phyloP scores from a whole-genome alignment of 306 rosid genomes.

The Cicer chorassanicum region DNA sequence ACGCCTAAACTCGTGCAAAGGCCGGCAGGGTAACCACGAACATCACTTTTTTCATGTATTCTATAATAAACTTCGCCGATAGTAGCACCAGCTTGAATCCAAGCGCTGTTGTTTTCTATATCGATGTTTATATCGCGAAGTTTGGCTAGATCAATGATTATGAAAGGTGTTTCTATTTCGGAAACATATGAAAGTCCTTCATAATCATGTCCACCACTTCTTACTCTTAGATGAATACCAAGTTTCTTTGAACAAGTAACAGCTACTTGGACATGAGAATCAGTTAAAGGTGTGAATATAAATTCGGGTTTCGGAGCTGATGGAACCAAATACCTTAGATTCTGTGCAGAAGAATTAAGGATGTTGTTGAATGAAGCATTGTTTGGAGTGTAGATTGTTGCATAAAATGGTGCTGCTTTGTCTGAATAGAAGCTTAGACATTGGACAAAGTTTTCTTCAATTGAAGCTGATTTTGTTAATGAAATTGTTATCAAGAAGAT shows the following conservation, averaged over 20 bases:
- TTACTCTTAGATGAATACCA: conserved; percentile 60
- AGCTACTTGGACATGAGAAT: conserved; percentile 69
- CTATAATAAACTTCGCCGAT: conserved; percentile 77
- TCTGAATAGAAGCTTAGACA: conserved; percentile 56
- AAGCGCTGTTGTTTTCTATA: conserved; percentile 54
- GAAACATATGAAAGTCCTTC: conserved; percentile 87
- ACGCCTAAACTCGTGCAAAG: conserved; percentile 81
- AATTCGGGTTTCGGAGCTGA: conserved; percentile 71
- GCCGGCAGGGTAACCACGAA: conserved; percentile 79
- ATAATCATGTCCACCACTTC: conserved; percentile 88
- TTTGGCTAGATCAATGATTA: conserved; percentile 61
- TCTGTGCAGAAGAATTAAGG: conserved; percentile 65
- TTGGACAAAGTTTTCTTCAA: conserved; percentile 51
- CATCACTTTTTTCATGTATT: conserved; percentile 62
- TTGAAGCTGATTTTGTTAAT: conserved; percentile 48
- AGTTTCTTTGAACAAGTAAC: conserved; percentile 70
- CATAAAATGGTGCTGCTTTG: conserved; percentile 49
- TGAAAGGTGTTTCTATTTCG: conserved; percentile 58
- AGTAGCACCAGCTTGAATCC: conserved; percentile 89
- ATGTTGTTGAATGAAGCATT: conserved; percentile 49
- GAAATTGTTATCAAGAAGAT: conserved; percentile 52
- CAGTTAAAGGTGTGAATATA: conserved; percentile 65
- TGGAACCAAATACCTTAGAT: conserved; percentile 57
- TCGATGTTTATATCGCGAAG: conserved; percentile 61
- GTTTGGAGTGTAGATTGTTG: conserved; percentile 43